Conservation (phyloP, 1,284 basidiomycete genomes). For the Papiliotrema fonsecae region DNA sequence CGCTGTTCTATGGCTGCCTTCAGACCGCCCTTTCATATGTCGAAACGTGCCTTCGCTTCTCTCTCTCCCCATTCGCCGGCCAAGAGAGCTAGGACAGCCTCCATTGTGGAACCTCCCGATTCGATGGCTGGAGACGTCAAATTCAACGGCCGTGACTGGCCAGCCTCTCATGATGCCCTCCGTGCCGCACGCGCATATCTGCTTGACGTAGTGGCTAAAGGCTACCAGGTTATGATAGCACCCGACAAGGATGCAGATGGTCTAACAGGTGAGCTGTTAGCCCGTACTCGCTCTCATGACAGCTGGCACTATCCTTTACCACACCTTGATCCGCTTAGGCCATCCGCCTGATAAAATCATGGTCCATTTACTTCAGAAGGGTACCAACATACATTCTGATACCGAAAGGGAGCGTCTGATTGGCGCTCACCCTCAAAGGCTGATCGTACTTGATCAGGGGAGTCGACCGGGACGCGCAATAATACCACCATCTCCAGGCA, state of each 20-base stretch:
- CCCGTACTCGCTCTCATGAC: not conserved
- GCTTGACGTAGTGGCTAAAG: slow-evolving; percentile 11
- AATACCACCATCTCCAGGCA: slow-evolving; percentile 2
- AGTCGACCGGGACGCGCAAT: slow-evolving; percentile 32
- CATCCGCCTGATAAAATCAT: slow-evolving; percentile 21
- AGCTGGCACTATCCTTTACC: slow-evolving; percentile 35
- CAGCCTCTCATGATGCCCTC: not conserved
- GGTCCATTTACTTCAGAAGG: slow-evolving; percentile 36
- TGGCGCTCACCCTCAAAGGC: slow-evolving; percentile 15
- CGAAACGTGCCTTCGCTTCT: no score
- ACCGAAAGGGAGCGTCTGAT: slow-evolving; percentile 23
- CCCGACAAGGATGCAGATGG: slow-evolving; percentile 45
- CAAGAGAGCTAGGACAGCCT: no score
- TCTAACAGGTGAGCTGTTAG: slow-evolving; percentile 21
- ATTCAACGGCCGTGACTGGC: no score
- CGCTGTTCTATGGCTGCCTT: no score
- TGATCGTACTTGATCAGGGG: slow-evolving; percentile 39
- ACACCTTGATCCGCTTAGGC: slow-evolving; percentile 24
- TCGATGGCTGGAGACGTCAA: no score
- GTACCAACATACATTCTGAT: slow-evolving; percentile 34
- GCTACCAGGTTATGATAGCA: slow-evolving; percentile 27
- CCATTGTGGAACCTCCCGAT: no score
- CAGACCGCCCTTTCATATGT: no score
- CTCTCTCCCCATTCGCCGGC: no score
- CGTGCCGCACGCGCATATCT: not conserved